phyloP scores from a whole-genome alignment of 805 yeast genomes.

The Hanseniaspora hatyaiensis region DNA sequence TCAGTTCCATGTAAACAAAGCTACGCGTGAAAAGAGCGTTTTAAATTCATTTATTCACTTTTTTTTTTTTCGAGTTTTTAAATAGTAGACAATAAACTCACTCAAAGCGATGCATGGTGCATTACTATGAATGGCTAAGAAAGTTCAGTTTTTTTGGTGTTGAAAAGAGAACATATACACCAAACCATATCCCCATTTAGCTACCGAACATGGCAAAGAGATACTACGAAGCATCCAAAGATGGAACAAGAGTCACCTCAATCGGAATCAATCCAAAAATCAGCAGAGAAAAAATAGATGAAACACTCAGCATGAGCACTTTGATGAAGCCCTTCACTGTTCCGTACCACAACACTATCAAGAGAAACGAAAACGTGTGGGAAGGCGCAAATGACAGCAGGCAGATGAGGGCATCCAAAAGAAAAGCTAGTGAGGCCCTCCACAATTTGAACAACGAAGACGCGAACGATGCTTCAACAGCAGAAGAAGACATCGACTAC shows the following conservation, averaged over 20 bases:
- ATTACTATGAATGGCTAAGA: too few species aligned
- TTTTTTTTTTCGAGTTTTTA: too few species aligned
- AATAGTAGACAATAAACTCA: too few species aligned
- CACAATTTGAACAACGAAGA: slow-evolving; percentile 23
- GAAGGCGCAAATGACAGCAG: slow-evolving; percentile 21
- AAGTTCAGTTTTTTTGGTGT: not conserved
- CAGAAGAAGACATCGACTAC: slow-evolving; percentile 12
- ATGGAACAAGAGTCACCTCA: slow-evolving; percentile 38
- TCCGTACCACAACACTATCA: slow-evolving; percentile 36
- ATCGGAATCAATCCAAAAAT: slow-evolving; percentile 60
- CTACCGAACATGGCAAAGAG: slow-evolving; percentile 16
- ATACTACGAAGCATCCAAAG: slow-evolving; percentile 14
- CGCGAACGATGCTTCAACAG: slow-evolving; percentile 24
- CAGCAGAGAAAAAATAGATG: slow-evolving; percentile 42
- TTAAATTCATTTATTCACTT: too few species aligned
- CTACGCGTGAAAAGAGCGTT: too few species aligned
- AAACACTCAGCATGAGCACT: slow-evolving; percentile 40
- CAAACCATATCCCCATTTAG: too few species aligned
- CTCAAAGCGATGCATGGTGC: too few species aligned
- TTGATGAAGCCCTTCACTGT: slow-evolving; percentile 59
- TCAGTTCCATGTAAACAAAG: too few species aligned
- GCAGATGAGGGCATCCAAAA: slow-evolving; percentile 17
- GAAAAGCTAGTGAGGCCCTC: slow-evolving; percentile 21
- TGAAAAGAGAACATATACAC: too few species aligned
- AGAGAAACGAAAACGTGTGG: not conserved